These are phyloP conservation scores for Cochlearia excelsa DNA, from an alignment of 345 rosid genomes.

Conservation along the genomic window DNA sequence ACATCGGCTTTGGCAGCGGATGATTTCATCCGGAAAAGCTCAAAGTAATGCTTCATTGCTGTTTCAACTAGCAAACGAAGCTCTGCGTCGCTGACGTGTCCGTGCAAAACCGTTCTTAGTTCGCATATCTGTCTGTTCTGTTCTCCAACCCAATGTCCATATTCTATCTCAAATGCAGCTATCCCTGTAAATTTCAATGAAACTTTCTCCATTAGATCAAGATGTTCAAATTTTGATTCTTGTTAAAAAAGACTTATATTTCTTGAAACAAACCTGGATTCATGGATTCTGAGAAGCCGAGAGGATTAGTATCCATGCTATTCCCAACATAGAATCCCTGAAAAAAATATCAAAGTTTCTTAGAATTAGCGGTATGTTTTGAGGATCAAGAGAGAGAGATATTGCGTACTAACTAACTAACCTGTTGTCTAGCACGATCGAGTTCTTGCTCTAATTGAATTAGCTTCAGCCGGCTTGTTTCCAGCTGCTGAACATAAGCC, in stretches of 20 bases:
- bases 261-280: constrained; percentile 61
- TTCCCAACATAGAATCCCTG: constrained; percentile 65
- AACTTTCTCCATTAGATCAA: background rate
- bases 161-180: constrained; percentile 82
- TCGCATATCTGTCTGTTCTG: constrained; percentile 63
- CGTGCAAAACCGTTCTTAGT: constrained; percentile 58
- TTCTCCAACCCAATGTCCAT: constrained; percentile 82
- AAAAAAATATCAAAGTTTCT: background rate
- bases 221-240: background rate
- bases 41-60: constrained; percentile 67
- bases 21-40: constrained; percentile 79
- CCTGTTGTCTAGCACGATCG: constrained; percentile 62
- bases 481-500: constrained; percentile 97
- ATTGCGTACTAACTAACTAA: background rate
- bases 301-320: constrained; percentile 51
- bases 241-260: background rate
- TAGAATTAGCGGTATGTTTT: background rate
- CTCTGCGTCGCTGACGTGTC: constrained; percentile 52
- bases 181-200: constrained; percentile 42
- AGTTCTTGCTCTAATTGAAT: constrained; percentile 85
- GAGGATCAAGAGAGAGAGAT: background rate
- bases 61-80: constrained; percentile 62
- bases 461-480: constrained; percentile 82
- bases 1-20: constrained; percentile 78
- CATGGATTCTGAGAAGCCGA: constrained; percentile 53